These are phyloP conservation scores for Arthrinium phaeospermum DNA, from an alignment of 2,329 filamentous ascomycete genomes.

Conservation along the genomic window DNA sequence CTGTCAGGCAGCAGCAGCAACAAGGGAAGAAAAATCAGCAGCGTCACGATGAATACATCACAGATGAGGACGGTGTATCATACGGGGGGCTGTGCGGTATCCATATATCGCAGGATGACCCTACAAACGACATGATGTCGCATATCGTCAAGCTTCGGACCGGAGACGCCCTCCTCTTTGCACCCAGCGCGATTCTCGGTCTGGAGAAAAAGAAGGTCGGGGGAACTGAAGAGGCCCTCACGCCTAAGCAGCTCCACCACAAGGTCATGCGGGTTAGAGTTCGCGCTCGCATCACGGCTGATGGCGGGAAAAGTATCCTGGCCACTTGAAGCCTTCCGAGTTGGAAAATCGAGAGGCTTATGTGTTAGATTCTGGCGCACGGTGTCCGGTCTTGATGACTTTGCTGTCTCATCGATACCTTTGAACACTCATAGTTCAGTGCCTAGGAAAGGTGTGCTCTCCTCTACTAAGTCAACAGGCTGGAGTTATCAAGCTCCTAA, in stretches of 20 bases:
- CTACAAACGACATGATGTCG: constrained; percentile 44
- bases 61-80: constrained; percentile 29
- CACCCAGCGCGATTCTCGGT: constrained; percentile 47
- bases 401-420: neutral
- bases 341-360: neutral
- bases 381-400: neutral
- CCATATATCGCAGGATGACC: constrained; percentile 23
- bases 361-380: neutral
- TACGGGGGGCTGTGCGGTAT: constrained; percentile 27
- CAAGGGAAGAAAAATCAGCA: constrained; percentile 20
- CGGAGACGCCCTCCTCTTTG: constrained; percentile 54
- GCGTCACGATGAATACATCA: neutral
- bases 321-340: constrained; percentile 31
- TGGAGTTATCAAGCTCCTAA: neutral
- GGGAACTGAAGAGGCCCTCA: neutral
- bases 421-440: neutral
- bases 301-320: constrained; percentile 54
- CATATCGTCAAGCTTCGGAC: constrained; percentile 49
- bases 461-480: neutral
- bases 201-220: constrained; percentile 30
- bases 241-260: constrained; percentile 41
- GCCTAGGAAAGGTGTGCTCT: neutral
- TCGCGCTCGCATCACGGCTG: constrained; percentile 48
- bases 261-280: constrained; percentile 48
- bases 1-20: constrained; percentile 3